Evolutionary conservation across 1,284 basidiomycete species (phyloP).

Genomic region (Chalciporus sp.): DNA sequence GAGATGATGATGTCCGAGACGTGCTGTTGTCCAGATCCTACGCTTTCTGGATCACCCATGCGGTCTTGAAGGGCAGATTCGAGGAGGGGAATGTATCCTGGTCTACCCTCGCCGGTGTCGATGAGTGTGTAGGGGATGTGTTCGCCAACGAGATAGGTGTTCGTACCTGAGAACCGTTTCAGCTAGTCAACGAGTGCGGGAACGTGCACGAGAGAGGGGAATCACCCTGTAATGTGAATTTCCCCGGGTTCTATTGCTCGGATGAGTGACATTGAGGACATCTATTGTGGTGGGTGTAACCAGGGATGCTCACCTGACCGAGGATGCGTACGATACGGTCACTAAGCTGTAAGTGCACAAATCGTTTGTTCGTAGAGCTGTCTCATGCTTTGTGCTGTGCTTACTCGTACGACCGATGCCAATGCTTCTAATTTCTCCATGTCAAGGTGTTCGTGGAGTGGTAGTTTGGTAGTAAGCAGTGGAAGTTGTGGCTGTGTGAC

Average conservation of each 20-base stretch:
- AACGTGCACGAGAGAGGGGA: neutral
- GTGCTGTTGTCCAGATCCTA: conserved; percentile 43
- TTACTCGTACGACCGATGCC: conserved; percentile 54
- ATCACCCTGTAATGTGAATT: conserved; percentile 87
- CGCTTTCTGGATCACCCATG: conserved; percentile 21
- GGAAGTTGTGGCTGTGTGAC: too few relatives aligned
- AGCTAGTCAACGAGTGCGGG: neutral
- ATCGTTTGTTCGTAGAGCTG: neutral
- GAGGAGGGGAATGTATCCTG: conserved; percentile 70
- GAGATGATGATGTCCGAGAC: conserved; percentile 89
- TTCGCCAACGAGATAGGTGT: conserved; percentile 85
- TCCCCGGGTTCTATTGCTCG: conserved; percentile 76
- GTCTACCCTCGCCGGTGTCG: conserved; percentile 86
- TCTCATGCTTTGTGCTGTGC: conserved; percentile 6
- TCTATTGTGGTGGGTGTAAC: neutral
- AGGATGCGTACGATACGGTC: conserved; percentile 64
- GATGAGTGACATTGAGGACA: neutral
- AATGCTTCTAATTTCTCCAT: conserved; percentile 53
- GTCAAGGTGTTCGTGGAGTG: neutral
- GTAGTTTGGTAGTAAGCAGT: too few relatives aligned
- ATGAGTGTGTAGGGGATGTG: conserved; percentile 77
- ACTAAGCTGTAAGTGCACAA: conserved; percentile 51
- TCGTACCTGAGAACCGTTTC: conserved; percentile 64
- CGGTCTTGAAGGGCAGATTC: conserved; percentile 51
- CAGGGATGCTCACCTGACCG: conserved; percentile 58